Evolutionary conservation across 176 grass and related monocot genomes (phyloP).

Genomic region (Ananas comosus): DNA sequence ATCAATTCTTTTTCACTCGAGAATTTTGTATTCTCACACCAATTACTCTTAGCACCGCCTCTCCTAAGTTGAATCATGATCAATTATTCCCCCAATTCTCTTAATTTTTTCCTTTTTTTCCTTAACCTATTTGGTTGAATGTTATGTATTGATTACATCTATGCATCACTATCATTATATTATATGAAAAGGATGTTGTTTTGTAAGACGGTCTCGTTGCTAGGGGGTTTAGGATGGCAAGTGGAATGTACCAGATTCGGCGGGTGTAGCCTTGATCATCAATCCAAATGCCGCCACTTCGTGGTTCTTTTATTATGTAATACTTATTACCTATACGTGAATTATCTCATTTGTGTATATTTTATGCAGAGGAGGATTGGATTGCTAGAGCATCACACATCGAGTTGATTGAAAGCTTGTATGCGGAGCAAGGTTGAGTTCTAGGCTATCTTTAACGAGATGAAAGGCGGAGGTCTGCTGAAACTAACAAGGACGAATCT

Average conservation of each 20-base stretch:
- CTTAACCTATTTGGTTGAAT: not conserved
- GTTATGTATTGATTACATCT: not conserved
- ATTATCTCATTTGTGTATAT: too few species aligned
- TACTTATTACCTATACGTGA: too few species aligned
- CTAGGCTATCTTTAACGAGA: slow-evolving; percentile 13
- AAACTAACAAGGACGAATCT: slow-evolving; percentile 23
- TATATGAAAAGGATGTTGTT: too few species aligned
- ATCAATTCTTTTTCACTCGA: too few species aligned
- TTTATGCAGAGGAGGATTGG: not conserved
- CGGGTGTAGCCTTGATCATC: too few species aligned
- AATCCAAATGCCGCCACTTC: too few species aligned
- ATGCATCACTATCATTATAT: not conserved
- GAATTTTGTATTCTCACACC: not conserved
- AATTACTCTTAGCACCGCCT: not conserved
- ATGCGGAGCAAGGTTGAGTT: not conserved
- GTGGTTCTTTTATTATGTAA: too few species aligned
- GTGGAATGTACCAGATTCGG: too few species aligned
- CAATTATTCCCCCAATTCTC: not conserved
- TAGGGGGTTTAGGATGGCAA: too few species aligned
- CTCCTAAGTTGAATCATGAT: not conserved
- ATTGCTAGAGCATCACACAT: not conserved
- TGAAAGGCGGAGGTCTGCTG: slow-evolving; percentile 24
- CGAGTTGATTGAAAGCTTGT: not conserved
- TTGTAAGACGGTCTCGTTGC: too few species aligned
- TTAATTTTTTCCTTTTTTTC: not conserved